Conservation (phyloP, 148 eudicot species). For the Vaccinium myrtillus region DNA sequence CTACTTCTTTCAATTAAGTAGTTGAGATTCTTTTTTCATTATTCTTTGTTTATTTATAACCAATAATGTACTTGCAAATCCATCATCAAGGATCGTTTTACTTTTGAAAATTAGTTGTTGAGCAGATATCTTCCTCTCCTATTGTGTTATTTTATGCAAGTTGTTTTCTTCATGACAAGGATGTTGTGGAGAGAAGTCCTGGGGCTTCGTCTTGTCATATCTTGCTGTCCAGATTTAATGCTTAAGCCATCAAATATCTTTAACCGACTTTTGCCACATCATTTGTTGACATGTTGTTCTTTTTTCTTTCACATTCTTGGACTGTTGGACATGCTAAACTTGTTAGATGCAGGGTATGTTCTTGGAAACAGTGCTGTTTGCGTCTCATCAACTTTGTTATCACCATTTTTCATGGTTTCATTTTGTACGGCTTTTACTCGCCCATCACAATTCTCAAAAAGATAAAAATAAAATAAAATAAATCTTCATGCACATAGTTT, state of each 20-base stretch:
- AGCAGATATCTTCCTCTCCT: neutral
- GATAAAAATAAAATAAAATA: neutral
- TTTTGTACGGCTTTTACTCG: neutral
- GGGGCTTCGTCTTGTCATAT: neutral
- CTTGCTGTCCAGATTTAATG: conserved; percentile 3
- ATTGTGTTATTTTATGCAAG: neutral
- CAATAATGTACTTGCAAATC: neutral
- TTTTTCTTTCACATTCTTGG: neutral
- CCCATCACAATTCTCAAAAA: neutral
- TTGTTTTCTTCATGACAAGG: neutral
- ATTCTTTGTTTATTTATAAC: neutral
- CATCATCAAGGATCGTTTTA: neutral
- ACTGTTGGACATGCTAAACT: neutral
- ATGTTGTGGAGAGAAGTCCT: neutral
- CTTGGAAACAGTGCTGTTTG: neutral
- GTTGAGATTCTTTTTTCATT: neutral
- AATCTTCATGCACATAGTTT: neutral
- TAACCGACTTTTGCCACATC: neutral
- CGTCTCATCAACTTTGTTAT: neutral
- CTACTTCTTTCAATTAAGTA: neutral
- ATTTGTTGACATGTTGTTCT: neutral
- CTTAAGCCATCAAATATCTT: neutral
- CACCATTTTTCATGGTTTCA: neutral
- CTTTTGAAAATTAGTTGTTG: neutral
- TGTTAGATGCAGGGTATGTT: neutral